A percentile compares a stretch with the other conserved stretches of the same genome.
Evolutionary conservation across 2,329 filamentous ascomycete genomes (phyloP).

Genomic region (Colletotrichum nymphaeae): DNA sequence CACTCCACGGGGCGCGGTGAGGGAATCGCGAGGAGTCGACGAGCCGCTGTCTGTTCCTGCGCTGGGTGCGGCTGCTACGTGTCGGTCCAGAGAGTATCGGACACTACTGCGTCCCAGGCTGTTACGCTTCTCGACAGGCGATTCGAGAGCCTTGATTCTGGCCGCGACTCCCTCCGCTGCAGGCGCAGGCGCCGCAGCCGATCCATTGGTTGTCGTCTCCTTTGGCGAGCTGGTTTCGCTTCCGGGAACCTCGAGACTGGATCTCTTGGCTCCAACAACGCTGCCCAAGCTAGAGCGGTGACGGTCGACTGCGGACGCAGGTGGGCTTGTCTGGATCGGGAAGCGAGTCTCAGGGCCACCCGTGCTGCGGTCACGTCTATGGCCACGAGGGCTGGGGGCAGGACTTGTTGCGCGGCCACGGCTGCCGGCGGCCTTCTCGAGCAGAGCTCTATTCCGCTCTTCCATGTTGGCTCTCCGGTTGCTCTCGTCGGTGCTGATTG

Average conservation of each 20-base stretch:
- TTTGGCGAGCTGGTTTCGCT: slow-evolving; percentile 55
- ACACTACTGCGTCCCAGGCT: slow-evolving; percentile 67
- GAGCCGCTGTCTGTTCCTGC: slow-evolving; percentile 36
- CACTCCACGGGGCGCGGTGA: slow-evolving; percentile 52
- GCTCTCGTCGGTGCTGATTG: slow-evolving; percentile 95
- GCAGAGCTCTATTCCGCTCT: slow-evolving; percentile 86
- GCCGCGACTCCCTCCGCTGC: slow-evolving; percentile 29
- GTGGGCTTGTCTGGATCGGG: slow-evolving; percentile 80
- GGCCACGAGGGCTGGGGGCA: slow-evolving; percentile 67
- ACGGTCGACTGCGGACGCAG: slow-evolving; percentile 58
- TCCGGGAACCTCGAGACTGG: slow-evolving; percentile 86
- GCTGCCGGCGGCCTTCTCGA: slow-evolving; percentile 72
- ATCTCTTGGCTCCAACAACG: slow-evolving; percentile 64
- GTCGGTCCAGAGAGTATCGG: slow-evolving; percentile 62
- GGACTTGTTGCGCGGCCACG: slow-evolving; percentile 82
- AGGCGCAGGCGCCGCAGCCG: slow-evolving; percentile 35
- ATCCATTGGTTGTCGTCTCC: slow-evolving; percentile 57
- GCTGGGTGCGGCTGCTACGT: slow-evolving; percentile 54
- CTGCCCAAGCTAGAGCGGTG: slow-evolving; percentile 63
- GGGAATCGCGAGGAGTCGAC: slow-evolving; percentile 38
- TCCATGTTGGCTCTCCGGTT: slow-evolving; percentile 95
- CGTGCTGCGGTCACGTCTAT: slow-evolving; percentile 85
- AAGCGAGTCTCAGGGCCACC: slow-evolving; percentile 82
- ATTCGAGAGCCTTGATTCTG: slow-evolving; percentile 38
- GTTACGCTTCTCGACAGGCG: slow-evolving; percentile 69